Evolutionary conservation across 306 rosid species (phyloP).

Genomic region (Fragaria vesca): DNA sequence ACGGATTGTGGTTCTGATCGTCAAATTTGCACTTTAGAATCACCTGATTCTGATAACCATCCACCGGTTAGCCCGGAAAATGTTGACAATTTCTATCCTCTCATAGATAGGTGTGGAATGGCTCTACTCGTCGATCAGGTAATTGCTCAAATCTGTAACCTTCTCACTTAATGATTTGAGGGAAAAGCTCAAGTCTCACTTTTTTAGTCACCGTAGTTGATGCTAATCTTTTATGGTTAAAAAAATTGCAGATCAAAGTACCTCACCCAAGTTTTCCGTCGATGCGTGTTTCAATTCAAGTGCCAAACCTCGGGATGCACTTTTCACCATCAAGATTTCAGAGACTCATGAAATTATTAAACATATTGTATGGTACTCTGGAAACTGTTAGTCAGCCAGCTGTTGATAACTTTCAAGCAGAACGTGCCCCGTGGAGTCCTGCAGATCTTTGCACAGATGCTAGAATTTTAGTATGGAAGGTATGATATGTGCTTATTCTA

Average conservation of each 20-base stretch:
- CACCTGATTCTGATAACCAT: slow-evolving; percentile 39
- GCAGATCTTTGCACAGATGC: slow-evolving; percentile 68
- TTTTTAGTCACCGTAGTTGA: slow-evolving; percentile 7
- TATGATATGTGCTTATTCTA: slow-evolving; percentile 31
- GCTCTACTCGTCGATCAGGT: slow-evolving; percentile 95
- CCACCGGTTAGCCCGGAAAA: slow-evolving; percentile 29
- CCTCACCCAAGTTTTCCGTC: slow-evolving; percentile 94
- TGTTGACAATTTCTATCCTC: slow-evolving; percentile 52
- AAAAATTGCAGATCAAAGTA: slow-evolving; percentile 66
- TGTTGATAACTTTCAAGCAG: slow-evolving; percentile 49
- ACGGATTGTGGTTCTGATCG: slow-evolving; percentile 71
- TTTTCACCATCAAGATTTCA: slow-evolving; percentile 75
- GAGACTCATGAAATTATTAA: slow-evolving; percentile 70
- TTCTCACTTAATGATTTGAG: slow-evolving; percentile 5
- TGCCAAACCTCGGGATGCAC: slow-evolving; percentile 94
- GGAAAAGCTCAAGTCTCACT: not conserved
- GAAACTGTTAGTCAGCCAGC: slow-evolving; percentile 59
- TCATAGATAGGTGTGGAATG: slow-evolving; percentile 97
- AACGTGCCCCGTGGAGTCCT: slow-evolving; percentile 60
- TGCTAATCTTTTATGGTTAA: slow-evolving; percentile 24
- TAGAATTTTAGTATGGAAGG: slow-evolving; percentile 94
- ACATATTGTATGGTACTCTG: slow-evolving; percentile 55
- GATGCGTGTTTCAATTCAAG: slow-evolving; percentile 83
- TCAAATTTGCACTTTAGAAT: slow-evolving; percentile 50
- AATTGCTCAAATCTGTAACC: slow-evolving; percentile 9